Percentiles rank a stretch among this genome's conserved stretches.
Evolutionary conservation across 1,284 basidiomycete genomes (phyloP).

Genomic region (Cryptococcus sp.): DNA sequence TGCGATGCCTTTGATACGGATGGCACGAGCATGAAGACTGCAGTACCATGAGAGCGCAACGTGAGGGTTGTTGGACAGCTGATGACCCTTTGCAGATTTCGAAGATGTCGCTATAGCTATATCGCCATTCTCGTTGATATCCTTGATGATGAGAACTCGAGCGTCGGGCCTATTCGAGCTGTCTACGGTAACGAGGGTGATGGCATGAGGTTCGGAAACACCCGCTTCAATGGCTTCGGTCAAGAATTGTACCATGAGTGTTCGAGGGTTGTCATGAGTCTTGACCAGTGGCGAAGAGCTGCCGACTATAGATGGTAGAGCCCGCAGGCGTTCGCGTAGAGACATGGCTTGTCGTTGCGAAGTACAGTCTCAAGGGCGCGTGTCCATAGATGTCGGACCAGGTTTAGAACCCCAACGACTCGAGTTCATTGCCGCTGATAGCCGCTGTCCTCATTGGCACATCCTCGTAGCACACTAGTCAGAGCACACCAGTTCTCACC

Average conservation of each 20-base stretch:
- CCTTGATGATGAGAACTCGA: constrained; percentile 4
- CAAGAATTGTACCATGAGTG: neutral
- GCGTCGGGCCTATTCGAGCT: neutral
- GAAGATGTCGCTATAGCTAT: neutral
- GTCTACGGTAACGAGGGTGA: constrained; percentile 2
- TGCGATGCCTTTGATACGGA: neutral
- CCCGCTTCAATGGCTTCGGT: neutral
- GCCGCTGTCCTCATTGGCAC: no score
- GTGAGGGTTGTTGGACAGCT: neutral
- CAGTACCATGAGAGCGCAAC: constrained; percentile 3
- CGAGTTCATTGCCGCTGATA: no score
- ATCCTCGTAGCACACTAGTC: no score
- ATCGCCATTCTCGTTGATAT: neutral
- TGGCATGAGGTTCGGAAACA: constrained; percentile 4
- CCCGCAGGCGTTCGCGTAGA: constrained; percentile 2
- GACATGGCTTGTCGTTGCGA: neutral
- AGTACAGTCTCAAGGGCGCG: no score
- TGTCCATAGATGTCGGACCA: no score
- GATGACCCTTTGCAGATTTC: neutral
- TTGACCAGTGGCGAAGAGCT: neutral
- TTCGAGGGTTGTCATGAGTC: neutral
- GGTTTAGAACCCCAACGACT: no score
- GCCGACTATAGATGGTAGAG: constrained; percentile 3
- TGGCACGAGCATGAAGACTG: neutral
- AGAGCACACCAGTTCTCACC: no score